Conservation (phyloP, 2,329 filamentous ascomycete genomes). For the Botrytis galanthina region DNA sequence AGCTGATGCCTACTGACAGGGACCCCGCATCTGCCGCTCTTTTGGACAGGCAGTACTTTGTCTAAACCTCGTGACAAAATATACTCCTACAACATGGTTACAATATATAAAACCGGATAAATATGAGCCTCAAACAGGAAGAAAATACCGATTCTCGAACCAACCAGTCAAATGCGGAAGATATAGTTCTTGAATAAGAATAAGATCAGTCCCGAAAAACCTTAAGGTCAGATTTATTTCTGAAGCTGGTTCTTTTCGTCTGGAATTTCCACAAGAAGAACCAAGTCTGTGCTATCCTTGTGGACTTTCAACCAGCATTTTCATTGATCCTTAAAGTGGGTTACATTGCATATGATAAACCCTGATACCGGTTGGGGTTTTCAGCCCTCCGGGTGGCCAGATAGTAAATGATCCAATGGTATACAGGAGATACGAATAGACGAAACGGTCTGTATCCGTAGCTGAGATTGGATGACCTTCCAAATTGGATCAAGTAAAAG, state of each 20-base stretch:
- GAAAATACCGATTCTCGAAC: not conserved
- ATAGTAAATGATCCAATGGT: conserved; percentile 17
- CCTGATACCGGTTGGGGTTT: conserved; percentile 17
- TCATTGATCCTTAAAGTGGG: conserved; percentile 16
- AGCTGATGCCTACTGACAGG: conserved; percentile 14
- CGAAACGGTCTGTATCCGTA: conserved; percentile 20
- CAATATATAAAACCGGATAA: not conserved
- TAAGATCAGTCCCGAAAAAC: conserved; percentile 1
- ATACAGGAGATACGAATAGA: conserved; percentile 17
- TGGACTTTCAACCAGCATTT: conserved; percentile 17
- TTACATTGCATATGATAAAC: conserved; percentile 17
- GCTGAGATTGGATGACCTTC: conserved; percentile 22
- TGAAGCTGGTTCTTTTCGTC: not conserved
- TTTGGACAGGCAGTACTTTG: not conserved
- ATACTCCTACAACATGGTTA: not conserved
- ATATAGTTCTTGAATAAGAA: not conserved
- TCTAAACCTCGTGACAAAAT: conserved; percentile 10
- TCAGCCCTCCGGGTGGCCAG: conserved; percentile 18
- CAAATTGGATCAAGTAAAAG: not conserved
- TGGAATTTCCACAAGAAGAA: conserved; percentile 7
- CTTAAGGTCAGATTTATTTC: conserved; percentile 3
- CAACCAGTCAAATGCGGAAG: not conserved
- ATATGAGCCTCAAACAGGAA: not conserved
- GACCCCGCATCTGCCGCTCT: conserved; percentile 2
- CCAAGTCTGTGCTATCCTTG: conserved; percentile 20